phyloP scores from a whole-genome alignment of 495 filamentous ascomycete species.

The Neurospora sp. region DNA sequence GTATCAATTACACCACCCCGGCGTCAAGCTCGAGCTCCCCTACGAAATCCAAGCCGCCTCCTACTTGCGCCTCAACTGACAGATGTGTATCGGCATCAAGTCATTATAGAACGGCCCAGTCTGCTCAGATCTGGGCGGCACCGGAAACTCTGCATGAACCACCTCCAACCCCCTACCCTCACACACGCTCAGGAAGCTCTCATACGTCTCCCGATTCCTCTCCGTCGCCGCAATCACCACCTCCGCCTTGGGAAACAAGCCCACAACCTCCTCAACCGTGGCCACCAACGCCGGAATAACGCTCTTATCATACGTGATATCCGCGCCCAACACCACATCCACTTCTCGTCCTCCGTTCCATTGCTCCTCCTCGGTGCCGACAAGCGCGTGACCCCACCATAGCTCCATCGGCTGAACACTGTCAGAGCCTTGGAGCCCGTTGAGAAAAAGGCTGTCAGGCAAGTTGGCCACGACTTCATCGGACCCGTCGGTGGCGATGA shows the following conservation, averaged over 20 bases:
- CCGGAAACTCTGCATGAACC: constrained; percentile 23
- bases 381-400: constrained; percentile 49
- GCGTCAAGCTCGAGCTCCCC: not conserved
- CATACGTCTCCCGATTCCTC: constrained; percentile 36
- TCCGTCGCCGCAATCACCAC: constrained; percentile 40
- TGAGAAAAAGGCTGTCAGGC: constrained; percentile 56
- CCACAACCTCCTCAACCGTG: constrained; percentile 34
- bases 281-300: constrained; percentile 34
- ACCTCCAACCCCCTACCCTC: constrained; percentile 22
- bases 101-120: constrained; percentile 40
- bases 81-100: constrained; percentile 32
- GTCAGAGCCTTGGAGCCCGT: constrained; percentile 41
- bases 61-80: constrained; percentile 16
- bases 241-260: constrained; percentile 21
- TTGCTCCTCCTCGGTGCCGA: constrained; percentile 31
- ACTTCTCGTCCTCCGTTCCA: constrained; percentile 35
- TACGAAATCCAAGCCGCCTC: not conserved
- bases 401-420: constrained; percentile 40
- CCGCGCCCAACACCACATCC: constrained; percentile 40
- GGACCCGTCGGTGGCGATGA: constrained; percentile 76
- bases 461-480: constrained; percentile 59
- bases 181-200: constrained; percentile 31
- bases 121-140: constrained; percentile 26
- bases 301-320: constrained; percentile 40
- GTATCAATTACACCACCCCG: not conserved